These are phyloP conservation scores for Diaporthe citrichinensis DNA, from an alignment of 2,329 filamentous ascomycete species.

Conservation along the genomic window DNA sequence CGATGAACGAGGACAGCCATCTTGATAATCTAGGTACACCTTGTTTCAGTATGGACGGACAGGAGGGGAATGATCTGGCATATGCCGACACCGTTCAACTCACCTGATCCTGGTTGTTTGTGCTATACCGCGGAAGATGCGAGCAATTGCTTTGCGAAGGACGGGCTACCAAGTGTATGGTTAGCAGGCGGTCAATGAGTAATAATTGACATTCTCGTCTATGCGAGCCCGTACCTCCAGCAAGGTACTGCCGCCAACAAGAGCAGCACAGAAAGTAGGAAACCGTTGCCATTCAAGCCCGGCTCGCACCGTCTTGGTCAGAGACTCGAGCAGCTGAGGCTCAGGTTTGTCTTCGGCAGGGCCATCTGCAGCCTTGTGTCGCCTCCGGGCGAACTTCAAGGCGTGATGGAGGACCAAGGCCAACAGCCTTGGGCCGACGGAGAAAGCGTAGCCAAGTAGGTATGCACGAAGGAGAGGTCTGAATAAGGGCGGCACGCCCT, in stretches of 20 bases:
- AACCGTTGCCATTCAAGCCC: slow-evolving; percentile 71
- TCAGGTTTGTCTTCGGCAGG: slow-evolving; percentile 48
- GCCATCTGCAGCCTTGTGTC: slow-evolving; percentile 53
- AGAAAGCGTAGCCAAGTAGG: slow-evolving; percentile 71
- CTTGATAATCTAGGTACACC: slow-evolving; percentile 62
- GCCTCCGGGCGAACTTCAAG: slow-evolving; percentile 6
- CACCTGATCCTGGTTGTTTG: slow-evolving; percentile 48
- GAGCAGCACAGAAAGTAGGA: slow-evolving; percentile 72
- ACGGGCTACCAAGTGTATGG: slow-evolving; percentile 16
- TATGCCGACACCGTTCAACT: slow-evolving; percentile 41
- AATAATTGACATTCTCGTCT: not conserved
- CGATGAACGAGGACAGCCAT: slow-evolving; percentile 71
- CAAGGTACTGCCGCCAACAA: slow-evolving; percentile 73
- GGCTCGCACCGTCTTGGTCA: slow-evolving; percentile 60
- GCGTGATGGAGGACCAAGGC: slow-evolving; percentile 67
- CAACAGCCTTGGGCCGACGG: slow-evolving; percentile 69
- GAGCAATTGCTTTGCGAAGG: slow-evolving; percentile 29
- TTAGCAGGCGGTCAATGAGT: not conserved
- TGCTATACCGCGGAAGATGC: not conserved
- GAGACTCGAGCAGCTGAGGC: slow-evolving; percentile 51
- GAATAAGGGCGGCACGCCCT: slow-evolving; percentile 62
- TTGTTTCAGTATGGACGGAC: slow-evolving; percentile 15
- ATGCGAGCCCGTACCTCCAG: slow-evolving; percentile 64
- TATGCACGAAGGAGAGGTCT: slow-evolving; percentile 72
- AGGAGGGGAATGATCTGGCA: not conserved